Base-by-base conservation (phyloP, 805 yeast species). In the Lachancea sp. region DNA sequence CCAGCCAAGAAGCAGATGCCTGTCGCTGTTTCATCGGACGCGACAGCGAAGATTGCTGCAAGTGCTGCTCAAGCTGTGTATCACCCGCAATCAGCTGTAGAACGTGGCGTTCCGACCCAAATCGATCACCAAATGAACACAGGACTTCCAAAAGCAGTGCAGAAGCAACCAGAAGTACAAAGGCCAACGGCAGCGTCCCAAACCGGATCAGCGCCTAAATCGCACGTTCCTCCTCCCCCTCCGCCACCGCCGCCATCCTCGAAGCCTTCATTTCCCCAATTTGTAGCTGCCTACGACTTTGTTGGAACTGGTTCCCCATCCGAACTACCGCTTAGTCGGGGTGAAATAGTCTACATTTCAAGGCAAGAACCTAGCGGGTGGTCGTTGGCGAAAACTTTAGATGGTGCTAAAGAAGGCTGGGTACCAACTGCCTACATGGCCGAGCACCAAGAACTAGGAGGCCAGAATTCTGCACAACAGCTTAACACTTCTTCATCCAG, bases 361-460 rank as follows among this genome's bases (percentile, higher is more conserved):
- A 80, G 75, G 55, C 78, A 82, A 48, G 85, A 82, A 42, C 78
- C 80, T 34, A 89, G 85, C 46, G 96, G 96, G 13, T 92, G 99
- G 99, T 90, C 95, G 52, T 70, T 92, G 43, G 97, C 88, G 8
- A 83, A 83, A 58, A 70, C 77, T 24, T 60, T 81, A 45, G 89
- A 83, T 54, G 92, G 84, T 29, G 56, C 80, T 1, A 74, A 69
- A 42, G 92, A 88, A 60, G 99, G 99, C 4, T 92, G 98, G 98
- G 90, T 92, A 9, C 99, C 99, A 11, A 82, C 92, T 17, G 84
- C 89, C n/a, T 92, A 89, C 58, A 77, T 90, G 55, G 78, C 70
- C 16, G 77, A 75, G 45, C 77, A 81, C 26, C 62, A 68, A 0
- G 61, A 58, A 11, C 32, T 55, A 1, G 41, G 55, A 7, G 40